These are phyloP conservation scores for Nemania abortiva DNA, from an alignment of 2,329 filamentous ascomycete species.

Conservation along the genomic window DNA sequence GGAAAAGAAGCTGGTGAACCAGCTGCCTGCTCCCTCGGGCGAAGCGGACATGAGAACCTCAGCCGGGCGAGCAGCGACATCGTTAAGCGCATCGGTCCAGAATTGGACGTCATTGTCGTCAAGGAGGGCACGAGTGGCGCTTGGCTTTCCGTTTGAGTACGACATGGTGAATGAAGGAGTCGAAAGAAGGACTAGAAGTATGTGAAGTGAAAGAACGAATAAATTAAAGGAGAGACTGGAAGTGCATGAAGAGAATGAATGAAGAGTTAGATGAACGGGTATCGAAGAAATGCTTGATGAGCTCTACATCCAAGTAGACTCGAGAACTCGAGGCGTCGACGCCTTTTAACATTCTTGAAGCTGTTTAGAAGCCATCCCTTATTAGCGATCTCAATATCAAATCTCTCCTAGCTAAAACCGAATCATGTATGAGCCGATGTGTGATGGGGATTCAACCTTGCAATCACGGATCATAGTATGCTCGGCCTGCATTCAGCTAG, in stretches of 20 bases:
- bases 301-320: not conserved
- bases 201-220: not conserved
- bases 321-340: not conserved
- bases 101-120: constrained; percentile 4
- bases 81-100: not conserved
- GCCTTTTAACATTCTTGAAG: not conserved
- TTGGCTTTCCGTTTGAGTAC: not conserved
- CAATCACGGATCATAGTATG: not conserved
- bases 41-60: constrained; percentile 1
- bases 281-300: constrained; percentile 1
- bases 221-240: not conserved
- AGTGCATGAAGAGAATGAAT: not conserved
- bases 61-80: not conserved
- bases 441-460: not conserved
- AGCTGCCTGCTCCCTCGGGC: not conserved
- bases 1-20: constrained; percentile 1
- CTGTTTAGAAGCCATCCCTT: not conserved
- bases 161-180: not conserved
- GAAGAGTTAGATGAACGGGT: not conserved
- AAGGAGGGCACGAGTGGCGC: constrained; percentile 2
- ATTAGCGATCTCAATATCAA: not conserved
- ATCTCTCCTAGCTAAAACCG: not conserved
- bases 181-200: not conserved
- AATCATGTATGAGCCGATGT: not conserved
- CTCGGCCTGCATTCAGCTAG: constrained; percentile 9